Evolutionary conservation across 306 rosid genomes (phyloP).

Genomic region (Morella rubra): DNA sequence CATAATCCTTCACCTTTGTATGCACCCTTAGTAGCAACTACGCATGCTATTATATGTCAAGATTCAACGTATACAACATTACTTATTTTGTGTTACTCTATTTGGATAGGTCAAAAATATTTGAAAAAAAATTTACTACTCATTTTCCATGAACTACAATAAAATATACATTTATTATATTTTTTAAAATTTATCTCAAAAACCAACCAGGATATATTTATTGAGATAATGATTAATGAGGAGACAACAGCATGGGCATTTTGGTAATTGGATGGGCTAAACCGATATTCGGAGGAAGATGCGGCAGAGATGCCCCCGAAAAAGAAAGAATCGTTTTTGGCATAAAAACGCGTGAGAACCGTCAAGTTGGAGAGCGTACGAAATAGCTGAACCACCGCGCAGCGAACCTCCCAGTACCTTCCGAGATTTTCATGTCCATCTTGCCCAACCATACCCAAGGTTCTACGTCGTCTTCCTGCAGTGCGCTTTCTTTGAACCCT

Average conservation of each 20-base stretch:
- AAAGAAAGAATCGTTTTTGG: background rate
- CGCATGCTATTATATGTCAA: too few relatives aligned
- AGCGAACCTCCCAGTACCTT: slow-evolving; percentile 20
- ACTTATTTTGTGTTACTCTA: too few relatives aligned
- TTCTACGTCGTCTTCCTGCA: slow-evolving; percentile 52
- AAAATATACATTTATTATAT: too few relatives aligned
- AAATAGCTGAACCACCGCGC: slow-evolving; percentile 6
- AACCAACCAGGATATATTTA: too few relatives aligned
- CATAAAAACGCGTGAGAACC: background rate
- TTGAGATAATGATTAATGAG: too few relatives aligned
- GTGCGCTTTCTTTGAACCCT: slow-evolving; percentile 50
- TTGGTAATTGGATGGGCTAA: background rate
- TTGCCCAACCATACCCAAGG: slow-evolving; percentile 75
- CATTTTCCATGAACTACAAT: too few relatives aligned
- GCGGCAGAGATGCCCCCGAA: slow-evolving; percentile 6
- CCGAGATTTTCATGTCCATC: slow-evolving; percentile 95
- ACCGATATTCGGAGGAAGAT: slow-evolving; percentile 28
- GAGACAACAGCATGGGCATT: background rate
- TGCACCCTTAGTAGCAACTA: too few relatives aligned
- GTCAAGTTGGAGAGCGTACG: background rate
- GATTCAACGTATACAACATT: too few relatives aligned
- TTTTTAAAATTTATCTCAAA: too few relatives aligned
- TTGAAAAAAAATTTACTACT: too few relatives aligned
- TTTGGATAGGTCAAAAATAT: too few relatives aligned
- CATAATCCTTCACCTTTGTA: too few relatives aligned